These are phyloP conservation scores for Coriaria nepalensis DNA, from an alignment of 306 rosid species.

Conservation along the genomic window DNA sequence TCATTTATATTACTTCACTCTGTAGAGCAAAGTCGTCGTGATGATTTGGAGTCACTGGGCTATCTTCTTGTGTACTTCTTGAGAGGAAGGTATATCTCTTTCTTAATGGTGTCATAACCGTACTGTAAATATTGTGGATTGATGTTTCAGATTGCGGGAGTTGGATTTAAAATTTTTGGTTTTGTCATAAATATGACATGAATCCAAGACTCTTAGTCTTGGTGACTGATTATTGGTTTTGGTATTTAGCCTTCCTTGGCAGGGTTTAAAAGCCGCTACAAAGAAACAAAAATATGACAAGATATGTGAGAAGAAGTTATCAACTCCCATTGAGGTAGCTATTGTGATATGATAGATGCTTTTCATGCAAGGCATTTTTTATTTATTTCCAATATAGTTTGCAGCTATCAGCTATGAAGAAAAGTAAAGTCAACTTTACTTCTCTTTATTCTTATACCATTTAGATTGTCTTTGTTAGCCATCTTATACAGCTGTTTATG, in stretches of 20 bases:
- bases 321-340: conserved; percentile 88
- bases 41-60: conserved; percentile 96
- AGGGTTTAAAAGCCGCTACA: conserved; percentile 94
- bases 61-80: conserved; percentile 89
- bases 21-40: conserved; percentile 95
- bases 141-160: background rate
- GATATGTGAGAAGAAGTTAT: conserved; percentile 88
- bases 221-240: background rate
- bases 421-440: too few relatives aligned
- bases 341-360: too few relatives aligned
- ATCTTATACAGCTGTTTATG: conserved; percentile 1
- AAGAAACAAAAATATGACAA: conserved; percentile 96
- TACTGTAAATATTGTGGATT: background rate
- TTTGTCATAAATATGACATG: conserved; percentile 1
- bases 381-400: conserved; percentile 5
- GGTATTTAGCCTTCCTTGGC: conserved; percentile 90
- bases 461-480: too few relatives aligned
- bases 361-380: conserved; percentile 2
- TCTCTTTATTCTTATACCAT: too few relatives aligned
- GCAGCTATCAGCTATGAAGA: conserved; percentile 3
- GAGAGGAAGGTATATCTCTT: conserved; percentile 67
- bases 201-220: background rate
- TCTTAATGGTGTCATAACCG: conserved; percentile 10
- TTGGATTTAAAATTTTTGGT: too few relatives aligned
- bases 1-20: conserved; percentile 12